A percentile compares a stretch with the other conserved stretches of the same genome.
Evolutionary conservation across 768 basidiomycete species (phyloP).

Genomic region (Trametes villosa): DNA sequence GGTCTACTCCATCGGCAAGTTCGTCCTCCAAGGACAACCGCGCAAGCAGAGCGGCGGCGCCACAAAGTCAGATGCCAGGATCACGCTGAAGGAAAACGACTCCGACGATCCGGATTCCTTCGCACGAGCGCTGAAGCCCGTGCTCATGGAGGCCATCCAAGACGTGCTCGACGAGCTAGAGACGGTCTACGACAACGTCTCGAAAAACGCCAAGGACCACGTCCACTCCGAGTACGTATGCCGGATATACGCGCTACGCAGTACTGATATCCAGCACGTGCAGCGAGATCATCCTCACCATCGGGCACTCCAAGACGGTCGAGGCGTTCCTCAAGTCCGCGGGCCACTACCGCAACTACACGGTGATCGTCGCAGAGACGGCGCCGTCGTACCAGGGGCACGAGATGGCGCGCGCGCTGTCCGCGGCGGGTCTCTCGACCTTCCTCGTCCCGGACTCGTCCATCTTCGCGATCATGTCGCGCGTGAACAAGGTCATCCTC

Average conservation of each 20-base stretch:
- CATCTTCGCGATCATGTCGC: slow-evolving; percentile 93
- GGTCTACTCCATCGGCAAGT: slow-evolving; percentile 77
- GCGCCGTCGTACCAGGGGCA: slow-evolving; percentile 90
- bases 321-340: slow-evolving; percentile 93
- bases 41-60: slow-evolving; percentile 44
- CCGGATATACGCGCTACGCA: no score
- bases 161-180: slow-evolving; percentile 96
- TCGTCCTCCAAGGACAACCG: slow-evolving; percentile 81
- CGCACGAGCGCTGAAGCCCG: slow-evolving; percentile 80
- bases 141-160: slow-evolving; percentile 95
- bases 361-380: slow-evolving; percentile 95
- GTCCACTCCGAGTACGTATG: slow-evolving; percentile 98
- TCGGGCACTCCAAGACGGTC: slow-evolving; percentile 94
- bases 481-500: slow-evolving; percentile 95
- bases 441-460: slow-evolving; percentile 97
- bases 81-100: slow-evolving; percentile 69
- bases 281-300: slow-evolving; percentile 93
- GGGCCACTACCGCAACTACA: slow-evolving; percentile 88
- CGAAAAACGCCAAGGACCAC: slow-evolving; percentile 93
- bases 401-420: slow-evolving; percentile 81
- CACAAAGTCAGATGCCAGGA: slow-evolving; percentile 56
- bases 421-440: slow-evolving; percentile 85
- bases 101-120: slow-evolving; percentile 80
- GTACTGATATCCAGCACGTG: no score
- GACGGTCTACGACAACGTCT: slow-evolving; percentile 93